These are phyloP conservation scores for Colletotrichum scovillei DNA, from an alignment of 2,329 filamentous ascomycete genomes.

Conservation along the genomic window DNA sequence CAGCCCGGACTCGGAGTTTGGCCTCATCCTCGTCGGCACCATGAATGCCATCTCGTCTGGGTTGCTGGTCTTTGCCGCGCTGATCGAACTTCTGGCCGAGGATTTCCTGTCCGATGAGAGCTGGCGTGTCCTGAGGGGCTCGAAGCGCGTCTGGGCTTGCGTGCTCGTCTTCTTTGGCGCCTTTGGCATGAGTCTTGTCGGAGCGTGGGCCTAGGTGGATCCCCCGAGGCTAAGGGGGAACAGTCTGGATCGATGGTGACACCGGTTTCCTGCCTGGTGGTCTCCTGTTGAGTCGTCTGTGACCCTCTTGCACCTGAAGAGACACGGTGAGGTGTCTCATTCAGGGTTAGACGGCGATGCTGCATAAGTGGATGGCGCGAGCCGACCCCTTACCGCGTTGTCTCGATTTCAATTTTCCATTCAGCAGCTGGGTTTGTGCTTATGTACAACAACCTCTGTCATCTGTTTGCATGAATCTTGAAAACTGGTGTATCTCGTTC, in stretches of 20 bases:
- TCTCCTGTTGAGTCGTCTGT: not conserved
- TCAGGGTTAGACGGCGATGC: not conserved
- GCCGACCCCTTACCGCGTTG: not conserved
- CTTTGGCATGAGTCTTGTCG: conserved; percentile 72
- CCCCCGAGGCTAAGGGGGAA: not conserved
- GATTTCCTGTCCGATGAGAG: conserved; percentile 76
- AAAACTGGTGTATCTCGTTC: not conserved
- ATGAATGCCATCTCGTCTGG: conserved; percentile 81
- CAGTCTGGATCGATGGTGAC: not conserved
- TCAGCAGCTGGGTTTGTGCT: not conserved
- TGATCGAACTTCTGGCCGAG: conserved; percentile 78
- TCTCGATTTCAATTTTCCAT: not conserved
- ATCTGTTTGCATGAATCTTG: not conserved
- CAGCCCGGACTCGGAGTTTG: conserved; percentile 72
- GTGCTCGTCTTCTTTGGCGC: conserved; percentile 69
- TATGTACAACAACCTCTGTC: not conserved
- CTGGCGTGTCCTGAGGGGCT: conserved; percentile 66
- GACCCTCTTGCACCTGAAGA: not conserved
- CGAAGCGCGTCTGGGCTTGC: conserved; percentile 64
- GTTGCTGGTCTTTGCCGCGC: conserved; percentile 76
- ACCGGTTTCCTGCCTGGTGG: not conserved
- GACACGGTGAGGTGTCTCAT: conserved; percentile 19
- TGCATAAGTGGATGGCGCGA: not conserved
- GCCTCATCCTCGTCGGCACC: conserved; percentile 76
- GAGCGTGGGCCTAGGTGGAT: conserved; percentile 66